Evolutionary conservation across 345 rosid genomes (phyloP).

Genomic region (Populus ilicifolia): DNA sequence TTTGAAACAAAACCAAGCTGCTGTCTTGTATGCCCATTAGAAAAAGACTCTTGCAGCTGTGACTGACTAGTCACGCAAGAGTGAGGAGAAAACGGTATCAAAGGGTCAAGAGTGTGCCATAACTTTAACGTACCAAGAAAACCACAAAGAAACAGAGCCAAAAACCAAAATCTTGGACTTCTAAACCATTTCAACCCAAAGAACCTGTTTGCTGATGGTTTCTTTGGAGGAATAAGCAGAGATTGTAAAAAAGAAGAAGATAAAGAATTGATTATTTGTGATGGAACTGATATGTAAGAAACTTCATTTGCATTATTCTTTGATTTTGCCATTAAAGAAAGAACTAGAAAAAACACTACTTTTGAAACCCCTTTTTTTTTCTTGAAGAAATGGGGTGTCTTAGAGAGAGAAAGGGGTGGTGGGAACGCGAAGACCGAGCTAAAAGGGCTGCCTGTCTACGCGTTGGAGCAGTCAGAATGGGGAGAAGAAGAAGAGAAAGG

Average conservation of each 20-base stretch:
- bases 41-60: slow-evolving; percentile 11
- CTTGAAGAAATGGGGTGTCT: neutral
- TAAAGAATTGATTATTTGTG: slow-evolving; percentile 29
- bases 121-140: slow-evolving; percentile 48
- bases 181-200: slow-evolving; percentile 22
- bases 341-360: neutral
- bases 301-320: slow-evolving; percentile 26
- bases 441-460: neutral
- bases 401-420: slow-evolving; percentile 3
- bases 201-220: slow-evolving; percentile 33
- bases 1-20: slow-evolving; percentile 25
- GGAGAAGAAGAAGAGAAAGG: neutral
- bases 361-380: neutral
- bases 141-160: slow-evolving; percentile 50
- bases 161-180: slow-evolving; percentile 53
- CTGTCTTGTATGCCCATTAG: slow-evolving; percentile 18
- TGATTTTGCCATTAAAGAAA: slow-evolving; percentile 22
- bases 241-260: slow-evolving; percentile 60
- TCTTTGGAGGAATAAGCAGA: slow-evolving; percentile 62
- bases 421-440: slow-evolving; percentile 12
- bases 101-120: slow-evolving; percentile 46
- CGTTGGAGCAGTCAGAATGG: slow-evolving; percentile 1
- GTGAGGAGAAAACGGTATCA: slow-evolving; percentile 39
- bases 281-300: slow-evolving; percentile 29
- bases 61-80: slow-evolving; percentile 44